Base-by-base conservation (phyloP, 164 flowering plant genomes). In the Vitis rupestris region DNA sequence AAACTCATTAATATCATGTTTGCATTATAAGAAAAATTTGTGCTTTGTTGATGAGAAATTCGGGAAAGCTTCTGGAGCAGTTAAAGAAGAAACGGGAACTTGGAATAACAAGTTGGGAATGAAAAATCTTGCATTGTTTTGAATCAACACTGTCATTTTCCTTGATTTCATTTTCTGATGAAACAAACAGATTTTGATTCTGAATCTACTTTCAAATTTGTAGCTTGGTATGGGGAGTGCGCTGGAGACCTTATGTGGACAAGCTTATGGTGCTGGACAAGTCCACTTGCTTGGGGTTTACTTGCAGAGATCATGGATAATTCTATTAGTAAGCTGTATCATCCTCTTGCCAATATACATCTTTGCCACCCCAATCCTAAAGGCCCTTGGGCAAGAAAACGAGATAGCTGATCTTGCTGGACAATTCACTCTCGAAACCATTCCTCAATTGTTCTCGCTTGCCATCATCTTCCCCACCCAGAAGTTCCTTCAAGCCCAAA, bases 211-310 rank as follows among this genome's bases (percentile, higher is more conserved):
- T 65, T 5, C 9, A 15, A 49, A 54, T 56, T 23, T 69, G 81
- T 64, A 87, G 91, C 81, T 85, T 68, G 92, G 92, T 2, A 86
- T 88, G 92, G 92, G 90, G 17, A 88, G 90, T 71, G 92, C 92
- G 16, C 65, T 83, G 9, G 92, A 88, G 79, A 86, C 92, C 7
- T 81, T 88, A 1, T 88, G 89, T 55, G 92, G 92, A 5, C 92
- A 88, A 70, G 92, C 92, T 19, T 83, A 73, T 72, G 92, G 92
- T 1, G 92, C 92, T 0, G 88, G 88, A 6, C 77, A 84, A 73
- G 65, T 82, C 19, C 49, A 82, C 61, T 48, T 86, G 84, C 84
- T 88, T 3, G 92, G 92, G 3, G 66, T 88, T 10, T 88, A 86
- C 65, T 76, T 86, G 89, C 92, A 88, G 54, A 76, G 90, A 11